Evolutionary conservation across 495 filamentous ascomycete genomes (phyloP).

Genomic region (Aspergillus kassunensis): DNA sequence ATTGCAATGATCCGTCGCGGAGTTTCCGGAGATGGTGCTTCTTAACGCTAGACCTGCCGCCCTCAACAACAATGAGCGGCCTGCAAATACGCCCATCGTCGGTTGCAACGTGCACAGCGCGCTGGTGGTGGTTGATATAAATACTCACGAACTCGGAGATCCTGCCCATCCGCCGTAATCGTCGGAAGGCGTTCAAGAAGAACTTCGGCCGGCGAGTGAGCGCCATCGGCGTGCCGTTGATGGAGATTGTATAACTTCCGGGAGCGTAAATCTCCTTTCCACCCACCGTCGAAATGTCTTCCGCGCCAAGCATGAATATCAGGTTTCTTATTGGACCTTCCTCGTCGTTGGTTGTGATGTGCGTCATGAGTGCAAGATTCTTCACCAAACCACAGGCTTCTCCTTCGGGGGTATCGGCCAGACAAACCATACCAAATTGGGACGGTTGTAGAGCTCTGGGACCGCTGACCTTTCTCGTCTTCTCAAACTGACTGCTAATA

Average conservation of each 20-base stretch:
- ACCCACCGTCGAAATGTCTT: constrained; percentile 67
- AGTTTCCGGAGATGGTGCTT: constrained; percentile 71
- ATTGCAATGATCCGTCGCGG: constrained; percentile 73
- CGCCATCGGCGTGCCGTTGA: constrained; percentile 91
- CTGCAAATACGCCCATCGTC: constrained; percentile 96
- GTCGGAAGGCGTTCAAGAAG: constrained; percentile 79
- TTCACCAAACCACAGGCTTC: constrained; percentile 98
- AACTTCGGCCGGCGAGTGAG: constrained; percentile 75
- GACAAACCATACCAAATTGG: constrained; percentile 96
- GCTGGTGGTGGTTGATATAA: constrained; percentile 87
- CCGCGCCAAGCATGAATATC: constrained; percentile 71
- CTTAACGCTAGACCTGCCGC: constrained; percentile 73
- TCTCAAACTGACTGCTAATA: constrained; percentile 97
- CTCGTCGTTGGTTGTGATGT: constrained; percentile 94
- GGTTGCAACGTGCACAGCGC: constrained; percentile 89
- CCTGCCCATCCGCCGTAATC: constrained; percentile 77
- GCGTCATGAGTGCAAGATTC: constrained; percentile 97
- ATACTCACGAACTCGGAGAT: constrained; percentile 95
- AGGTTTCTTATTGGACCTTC: constrained; percentile 80
- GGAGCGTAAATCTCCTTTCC: constrained; percentile 78
- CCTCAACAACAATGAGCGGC: constrained; percentile 90
- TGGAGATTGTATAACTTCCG: constrained; percentile 84
- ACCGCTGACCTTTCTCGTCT: constrained; percentile 92
- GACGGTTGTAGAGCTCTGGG: constrained; percentile 94
- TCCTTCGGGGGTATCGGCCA: constrained; percentile 96